These are phyloP conservation scores for Sistotremastrum suecicum DNA, from an alignment of 768 basidiomycete species.

Conservation along the genomic window DNA sequence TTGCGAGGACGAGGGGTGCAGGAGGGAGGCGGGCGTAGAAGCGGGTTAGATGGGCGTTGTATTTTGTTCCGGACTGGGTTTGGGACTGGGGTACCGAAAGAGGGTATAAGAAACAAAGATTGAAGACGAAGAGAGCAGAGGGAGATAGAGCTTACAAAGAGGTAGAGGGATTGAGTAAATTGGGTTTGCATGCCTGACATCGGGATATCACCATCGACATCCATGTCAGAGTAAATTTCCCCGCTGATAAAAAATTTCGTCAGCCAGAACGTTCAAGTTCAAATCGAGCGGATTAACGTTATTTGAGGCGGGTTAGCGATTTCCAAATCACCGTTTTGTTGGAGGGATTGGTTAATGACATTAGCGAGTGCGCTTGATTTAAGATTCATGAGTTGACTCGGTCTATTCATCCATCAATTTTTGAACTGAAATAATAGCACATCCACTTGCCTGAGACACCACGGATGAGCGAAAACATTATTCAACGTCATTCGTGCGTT, in stretches of 20 bases:
- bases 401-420: conserved; percentile 23
- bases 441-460: conserved; percentile 50
- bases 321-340: conserved; percentile 59
- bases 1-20: conserved; percentile 31
- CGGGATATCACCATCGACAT: conserved; percentile 52
- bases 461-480: conserved; percentile 46
- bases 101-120: neutral
- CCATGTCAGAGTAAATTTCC: conserved; percentile 14
- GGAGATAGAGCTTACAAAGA: conserved; percentile 44
- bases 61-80: conserved; percentile 60
- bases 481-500: conserved; percentile 48
- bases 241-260: conserved; percentile 8
- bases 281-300: neutral
- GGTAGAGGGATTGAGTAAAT: conserved; percentile 67
- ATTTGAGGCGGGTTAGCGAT: conserved; percentile 46
- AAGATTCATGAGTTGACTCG: conserved; percentile 50
- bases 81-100: conserved; percentile 49
- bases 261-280: neutral
- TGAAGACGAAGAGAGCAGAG: neutral
- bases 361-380: conserved; percentile 45
- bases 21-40: conserved; percentile 60
- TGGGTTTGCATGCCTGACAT: conserved; percentile 44
- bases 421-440: neutral
- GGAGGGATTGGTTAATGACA: conserved; percentile 53
- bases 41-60: conserved; percentile 64